These are phyloP conservation scores for Lippia alba DNA, from an alignment of 305 asterid species.

Conservation along the genomic window DNA sequence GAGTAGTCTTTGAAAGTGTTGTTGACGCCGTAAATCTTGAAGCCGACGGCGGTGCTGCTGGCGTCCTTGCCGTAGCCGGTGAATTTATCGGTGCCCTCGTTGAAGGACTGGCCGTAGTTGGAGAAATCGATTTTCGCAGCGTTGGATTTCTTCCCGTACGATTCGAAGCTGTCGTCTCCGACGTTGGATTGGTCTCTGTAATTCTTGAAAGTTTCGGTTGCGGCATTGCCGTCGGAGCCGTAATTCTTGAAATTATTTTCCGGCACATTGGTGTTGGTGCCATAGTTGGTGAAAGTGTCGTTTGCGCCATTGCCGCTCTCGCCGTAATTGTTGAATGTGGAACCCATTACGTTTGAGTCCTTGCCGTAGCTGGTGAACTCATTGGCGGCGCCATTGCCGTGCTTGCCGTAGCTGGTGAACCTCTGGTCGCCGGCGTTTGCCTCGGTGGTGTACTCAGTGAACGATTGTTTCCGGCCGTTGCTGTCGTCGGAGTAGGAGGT, in stretches of 20 bases:
- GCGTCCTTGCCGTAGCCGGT: slow-evolving; percentile 60
- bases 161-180: slow-evolving; percentile 68
- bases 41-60: slow-evolving; percentile 37
- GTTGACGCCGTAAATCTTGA: slow-evolving; percentile 65
- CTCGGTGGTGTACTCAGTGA: slow-evolving; percentile 49
- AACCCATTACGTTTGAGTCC: slow-evolving; percentile 59
- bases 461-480: slow-evolving; percentile 58
- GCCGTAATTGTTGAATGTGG: slow-evolving; percentile 64
- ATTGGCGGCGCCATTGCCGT: slow-evolving; percentile 63
- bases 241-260: slow-evolving; percentile 58
- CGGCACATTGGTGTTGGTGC: slow-evolving; percentile 56
- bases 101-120: slow-evolving; percentile 71
- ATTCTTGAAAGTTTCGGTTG: slow-evolving; percentile 52
- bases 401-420: slow-evolving; percentile 73
- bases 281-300: slow-evolving; percentile 65
- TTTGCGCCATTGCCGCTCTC: slow-evolving; percentile 47
- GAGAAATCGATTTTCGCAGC: slow-evolving; percentile 48
- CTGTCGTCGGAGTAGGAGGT: slow-evolving; percentile 67
- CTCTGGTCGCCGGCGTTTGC: slow-evolving; percentile 70
- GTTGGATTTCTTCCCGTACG: slow-evolving; percentile 64
- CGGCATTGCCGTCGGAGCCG: slow-evolving; percentile 64
- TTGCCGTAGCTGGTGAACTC: slow-evolving; percentile 63
- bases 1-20: slow-evolving; percentile 68
- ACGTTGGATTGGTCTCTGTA: slow-evolving; percentile 76
- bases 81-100: slow-evolving; percentile 75